Conservation (phyloP, 768 basidiomycete genomes). For the Auricularia cornea region DNA sequence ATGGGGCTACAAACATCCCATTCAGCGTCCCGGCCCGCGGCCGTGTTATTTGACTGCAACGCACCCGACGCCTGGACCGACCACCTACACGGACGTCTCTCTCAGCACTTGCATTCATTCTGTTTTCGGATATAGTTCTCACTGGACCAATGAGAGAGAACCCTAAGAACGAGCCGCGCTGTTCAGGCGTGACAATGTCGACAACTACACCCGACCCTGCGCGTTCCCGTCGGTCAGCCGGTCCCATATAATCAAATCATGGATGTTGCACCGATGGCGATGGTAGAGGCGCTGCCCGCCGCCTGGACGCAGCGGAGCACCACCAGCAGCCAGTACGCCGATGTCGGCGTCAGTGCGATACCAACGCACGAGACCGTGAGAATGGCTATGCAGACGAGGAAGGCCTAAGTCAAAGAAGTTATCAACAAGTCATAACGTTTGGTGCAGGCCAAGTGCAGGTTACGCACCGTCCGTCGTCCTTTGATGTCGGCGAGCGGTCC, state of each 20-base stretch:
- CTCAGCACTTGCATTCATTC: background rate
- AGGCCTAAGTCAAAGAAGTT: constrained; percentile 18
- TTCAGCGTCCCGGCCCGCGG: background rate
- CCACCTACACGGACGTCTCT: background rate
- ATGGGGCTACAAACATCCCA: constrained; percentile 41
- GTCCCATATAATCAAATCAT: constrained; percentile 17
- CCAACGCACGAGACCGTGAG: constrained; percentile 59
- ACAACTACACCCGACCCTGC: constrained; percentile 68
- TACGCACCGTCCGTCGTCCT: constrained; percentile 51
- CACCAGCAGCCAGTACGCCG: constrained; percentile 70
- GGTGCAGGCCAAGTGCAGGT: background rate
- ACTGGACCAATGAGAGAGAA: constrained; percentile 57
- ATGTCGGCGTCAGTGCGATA: constrained; percentile 45
- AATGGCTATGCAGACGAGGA: constrained; percentile 53
- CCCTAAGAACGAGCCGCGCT: constrained; percentile 73
- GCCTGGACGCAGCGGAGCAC: constrained; percentile 72
- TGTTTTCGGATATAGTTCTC: constrained; percentile 11
- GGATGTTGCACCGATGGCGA: constrained; percentile 27
- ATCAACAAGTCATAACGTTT: background rate
- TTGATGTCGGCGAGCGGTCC: constrained; percentile 59
- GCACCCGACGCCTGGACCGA: background rate
- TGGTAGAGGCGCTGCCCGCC: constrained; percentile 68
- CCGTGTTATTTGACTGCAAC: background rate
- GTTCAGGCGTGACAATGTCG: constrained; percentile 64
- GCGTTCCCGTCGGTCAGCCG: constrained; percentile 16